phyloP scores from a whole-genome alignment of 495 filamentous ascomycete genomes.

The Penicillium robsamsonii region DNA sequence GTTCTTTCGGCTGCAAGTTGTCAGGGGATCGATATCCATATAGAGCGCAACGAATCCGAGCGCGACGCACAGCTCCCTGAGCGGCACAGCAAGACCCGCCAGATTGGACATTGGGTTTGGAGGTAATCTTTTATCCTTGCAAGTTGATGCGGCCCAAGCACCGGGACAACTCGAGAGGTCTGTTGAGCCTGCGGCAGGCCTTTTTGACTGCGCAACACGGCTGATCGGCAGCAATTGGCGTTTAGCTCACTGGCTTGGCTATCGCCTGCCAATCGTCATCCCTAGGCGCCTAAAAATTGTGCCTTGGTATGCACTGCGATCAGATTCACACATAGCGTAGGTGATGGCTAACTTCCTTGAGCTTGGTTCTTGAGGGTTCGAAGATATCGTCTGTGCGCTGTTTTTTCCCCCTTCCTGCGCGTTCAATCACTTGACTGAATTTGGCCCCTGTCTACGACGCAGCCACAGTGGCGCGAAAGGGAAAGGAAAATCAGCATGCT shows the following conservation, averaged over 20 bases:
- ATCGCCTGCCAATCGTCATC: slow-evolving; percentile 21
- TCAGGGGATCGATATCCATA: slow-evolving; percentile 13
- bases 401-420: slow-evolving; percentile 1
- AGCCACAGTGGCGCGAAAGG: slow-evolving; percentile 17
- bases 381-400: slow-evolving; percentile 19
- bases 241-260: slow-evolving; percentile 17
- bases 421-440: slow-evolving; percentile 20
- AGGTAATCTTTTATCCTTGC: slow-evolving; percentile 16
- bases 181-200: slow-evolving; percentile 6
- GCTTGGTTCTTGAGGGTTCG: slow-evolving; percentile 1
- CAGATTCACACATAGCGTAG: neutral
- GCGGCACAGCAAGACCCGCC: slow-evolving; percentile 21
- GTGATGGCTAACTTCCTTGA: neutral
- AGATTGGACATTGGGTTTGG: slow-evolving; percentile 23
- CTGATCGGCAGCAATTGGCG: slow-evolving; percentile 22
- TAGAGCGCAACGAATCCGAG: slow-evolving; percentile 21
- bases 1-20: slow-evolving; percentile 14
- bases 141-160: slow-evolving; percentile 9
- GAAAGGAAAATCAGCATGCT: neutral
- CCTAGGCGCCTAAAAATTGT: slow-evolving; percentile 23
- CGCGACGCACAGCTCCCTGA: slow-evolving; percentile 10
- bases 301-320: slow-evolving; percentile 16
- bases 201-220: slow-evolving; percentile 12
- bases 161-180: neutral
- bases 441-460: slow-evolving; percentile 17